These are phyloP conservation scores for Paramecium sonneborni DNA, from an alignment of 73 alveolate species.

Conservation along the genomic window DNA sequence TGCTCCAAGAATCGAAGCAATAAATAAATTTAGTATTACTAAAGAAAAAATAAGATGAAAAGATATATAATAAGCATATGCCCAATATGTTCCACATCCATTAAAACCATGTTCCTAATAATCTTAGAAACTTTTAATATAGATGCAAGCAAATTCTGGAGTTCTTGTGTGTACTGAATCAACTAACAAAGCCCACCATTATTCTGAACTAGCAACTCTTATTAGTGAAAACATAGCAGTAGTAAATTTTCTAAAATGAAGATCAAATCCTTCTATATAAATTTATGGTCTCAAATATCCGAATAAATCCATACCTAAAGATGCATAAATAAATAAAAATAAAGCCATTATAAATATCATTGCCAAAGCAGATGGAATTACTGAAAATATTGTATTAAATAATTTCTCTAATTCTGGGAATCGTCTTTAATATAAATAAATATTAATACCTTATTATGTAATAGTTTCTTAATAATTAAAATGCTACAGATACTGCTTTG, in stretches of 20 bases:
- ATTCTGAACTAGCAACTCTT: constrained; percentile 1
- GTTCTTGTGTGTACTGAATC: neutral
- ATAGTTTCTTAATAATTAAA: neutral
- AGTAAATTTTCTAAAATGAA: neutral
- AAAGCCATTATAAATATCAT: neutral
- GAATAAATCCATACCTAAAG: neutral
- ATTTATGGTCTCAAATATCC: neutral
- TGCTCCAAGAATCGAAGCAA: neutral
- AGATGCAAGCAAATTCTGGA: neutral
- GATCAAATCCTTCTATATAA: neutral
- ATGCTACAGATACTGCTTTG: neutral
- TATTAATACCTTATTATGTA: neutral
- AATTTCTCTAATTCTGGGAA: neutral
- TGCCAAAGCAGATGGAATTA: neutral
- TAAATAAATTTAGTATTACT: neutral
- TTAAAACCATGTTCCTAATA: neutral
- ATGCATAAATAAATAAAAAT: neutral
- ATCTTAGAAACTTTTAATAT: neutral
- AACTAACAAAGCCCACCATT: neutral
- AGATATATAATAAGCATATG: neutral
- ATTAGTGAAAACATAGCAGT: constrained; percentile 12
- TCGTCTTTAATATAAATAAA: neutral
- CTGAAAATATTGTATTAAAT: constrained; percentile 4
- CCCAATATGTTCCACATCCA: neutral
- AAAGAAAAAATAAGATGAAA: neutral